These are phyloP conservation scores for Phytophthora meadii DNA, from an alignment of 352 stramenopile species.

Conservation along the genomic window DNA sequence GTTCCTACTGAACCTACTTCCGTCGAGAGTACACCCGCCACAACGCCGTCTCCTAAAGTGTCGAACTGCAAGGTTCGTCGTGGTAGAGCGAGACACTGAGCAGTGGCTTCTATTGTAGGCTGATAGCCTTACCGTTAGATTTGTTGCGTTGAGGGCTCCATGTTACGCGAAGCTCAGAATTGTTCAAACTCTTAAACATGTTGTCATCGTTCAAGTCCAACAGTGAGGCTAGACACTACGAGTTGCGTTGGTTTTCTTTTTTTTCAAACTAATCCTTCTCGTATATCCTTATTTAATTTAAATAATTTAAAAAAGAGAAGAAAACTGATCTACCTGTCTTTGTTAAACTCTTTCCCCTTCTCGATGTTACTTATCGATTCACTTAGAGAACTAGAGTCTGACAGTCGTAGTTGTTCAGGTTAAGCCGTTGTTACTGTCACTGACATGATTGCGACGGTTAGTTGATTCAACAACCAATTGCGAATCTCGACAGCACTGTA, in stretches of 20 bases:
- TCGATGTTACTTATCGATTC: too few relatives aligned
- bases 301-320: too few relatives aligned
- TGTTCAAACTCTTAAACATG: slow-evolving; percentile 32
- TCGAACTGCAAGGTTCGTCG: slow-evolving; percentile 35
- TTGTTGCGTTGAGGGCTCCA: slow-evolving; percentile 31
- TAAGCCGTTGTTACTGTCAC: too few relatives aligned
- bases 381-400: too few relatives aligned
- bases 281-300: too few relatives aligned
- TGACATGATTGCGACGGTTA: too few relatives aligned
- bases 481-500: too few relatives aligned
- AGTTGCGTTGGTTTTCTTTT: background rate
- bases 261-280: too few relatives aligned
- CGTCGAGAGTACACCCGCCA: slow-evolving; percentile 3
- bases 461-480: too few relatives aligned
- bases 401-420: too few relatives aligned
- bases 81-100: slow-evolving; percentile 18
- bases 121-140: slow-evolving; percentile 34
- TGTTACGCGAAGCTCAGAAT: slow-evolving; percentile 23
- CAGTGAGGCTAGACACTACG: slow-evolving; percentile 13
- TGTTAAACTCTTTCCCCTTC: too few relatives aligned
- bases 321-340: too few relatives aligned
- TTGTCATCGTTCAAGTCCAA: slow-evolving; percentile 30
- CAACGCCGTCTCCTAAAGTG: slow-evolving; percentile 11
- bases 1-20: slow-evolving; percentile 17
- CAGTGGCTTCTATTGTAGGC: slow-evolving; percentile 20